Base-by-base conservation (phyloP, 768 basidiomycete genomes). In the Russula vinacea region DNA sequence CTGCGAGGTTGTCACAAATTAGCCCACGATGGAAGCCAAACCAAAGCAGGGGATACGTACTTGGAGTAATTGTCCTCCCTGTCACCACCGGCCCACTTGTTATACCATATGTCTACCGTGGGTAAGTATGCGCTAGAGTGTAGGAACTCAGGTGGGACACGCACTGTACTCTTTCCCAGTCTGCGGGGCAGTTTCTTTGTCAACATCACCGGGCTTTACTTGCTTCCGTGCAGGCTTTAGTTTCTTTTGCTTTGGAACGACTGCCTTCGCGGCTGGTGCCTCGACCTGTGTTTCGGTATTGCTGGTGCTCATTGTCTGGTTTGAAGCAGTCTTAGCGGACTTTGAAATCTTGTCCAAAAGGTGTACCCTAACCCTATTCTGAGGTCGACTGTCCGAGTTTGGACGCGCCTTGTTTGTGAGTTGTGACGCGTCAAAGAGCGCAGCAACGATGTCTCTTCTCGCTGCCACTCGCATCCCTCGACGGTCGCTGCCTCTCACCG, bases 71-170 rank as follows among this genome's bases (percentile, higher is more conserved):
- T 89, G 73, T 99, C 96, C 74, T 98, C 97, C 35, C 93, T 85
- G 74, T 99, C 97, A 61, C 96, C 97, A 59, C 97, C 97, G n/a
- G 97, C 97, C 96, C 96, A 98, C 78, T 97, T 96, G 76, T 98
- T 94, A 74, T 96, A 98, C 96, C 97, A 99, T 57, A 96, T 90
- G 76, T 99, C 91, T 90, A 47, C 37, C 69, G 56, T 35, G 62
- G 40, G 24, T 58, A 22, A 66, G 56, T 24, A 51, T 24, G 51
- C 22, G 32, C 49, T 22, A 29, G 14, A 39, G 22, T 51, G 29
- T 52, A 26, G 16, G 60, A 62, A 37, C n/a, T 60, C 33, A 37
- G 22, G 33, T 39, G 56, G 13, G 65, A 44, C 52, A 84, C 89
- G 70, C 70, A 95, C 94, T 98, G 78, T 96, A 97, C 74, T 97